A percentile compares a stretch with the other conserved stretches of the same genome.
These are phyloP conservation scores for Ganoderma lucidum DNA, from an alignment of 1,284 basidiomycete species.

Conservation along the genomic window DNA sequence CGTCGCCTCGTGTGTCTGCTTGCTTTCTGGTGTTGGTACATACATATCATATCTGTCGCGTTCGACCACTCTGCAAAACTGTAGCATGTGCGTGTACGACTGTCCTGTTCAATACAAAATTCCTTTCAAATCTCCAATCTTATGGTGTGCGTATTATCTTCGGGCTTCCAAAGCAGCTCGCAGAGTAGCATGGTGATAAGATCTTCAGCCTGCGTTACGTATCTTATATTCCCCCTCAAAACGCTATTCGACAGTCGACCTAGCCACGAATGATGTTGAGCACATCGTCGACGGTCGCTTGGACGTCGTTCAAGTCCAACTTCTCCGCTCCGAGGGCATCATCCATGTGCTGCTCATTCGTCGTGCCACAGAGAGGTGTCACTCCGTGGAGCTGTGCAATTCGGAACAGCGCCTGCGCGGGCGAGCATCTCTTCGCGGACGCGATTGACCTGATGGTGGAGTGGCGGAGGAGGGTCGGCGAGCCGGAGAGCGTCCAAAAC, in stretches of 20 bases:
- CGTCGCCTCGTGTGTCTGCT: slow-evolving; percentile 36
- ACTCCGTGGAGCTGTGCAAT: slow-evolving; percentile 69
- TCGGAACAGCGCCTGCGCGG: slow-evolving; percentile 72
- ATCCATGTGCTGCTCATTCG: slow-evolving; percentile 68
- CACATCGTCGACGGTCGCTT: slow-evolving; percentile 21
- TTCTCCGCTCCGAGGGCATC: slow-evolving; percentile 47
- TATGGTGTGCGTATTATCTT: neutral
- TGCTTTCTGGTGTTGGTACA: slow-evolving; percentile 40
- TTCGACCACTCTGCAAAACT: slow-evolving; percentile 44
- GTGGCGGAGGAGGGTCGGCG: slow-evolving; percentile 65
- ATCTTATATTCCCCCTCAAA: neutral
- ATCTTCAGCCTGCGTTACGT: too few relatives aligned
- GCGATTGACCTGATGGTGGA: slow-evolving; percentile 57
- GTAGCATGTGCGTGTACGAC: slow-evolving; percentile 51
- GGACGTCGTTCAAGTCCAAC: slow-evolving; percentile 44
- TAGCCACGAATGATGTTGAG: slow-evolving; percentile 16
- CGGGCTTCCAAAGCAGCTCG: too few relatives aligned
- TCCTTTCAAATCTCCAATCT: slow-evolving; percentile 36
- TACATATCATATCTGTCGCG: slow-evolving; percentile 38
- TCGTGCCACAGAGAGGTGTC: slow-evolving; percentile 75
- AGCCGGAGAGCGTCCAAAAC: slow-evolving; percentile 88
- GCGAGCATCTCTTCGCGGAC: slow-evolving; percentile 56
- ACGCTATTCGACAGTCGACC: too few relatives aligned
- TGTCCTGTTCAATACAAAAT: slow-evolving; percentile 43
- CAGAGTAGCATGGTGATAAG: neutral